Evolutionary conservation across 2,329 filamentous ascomycete genomes (phyloP).

Genomic region (Scolecobasidium constrictum): DNA sequence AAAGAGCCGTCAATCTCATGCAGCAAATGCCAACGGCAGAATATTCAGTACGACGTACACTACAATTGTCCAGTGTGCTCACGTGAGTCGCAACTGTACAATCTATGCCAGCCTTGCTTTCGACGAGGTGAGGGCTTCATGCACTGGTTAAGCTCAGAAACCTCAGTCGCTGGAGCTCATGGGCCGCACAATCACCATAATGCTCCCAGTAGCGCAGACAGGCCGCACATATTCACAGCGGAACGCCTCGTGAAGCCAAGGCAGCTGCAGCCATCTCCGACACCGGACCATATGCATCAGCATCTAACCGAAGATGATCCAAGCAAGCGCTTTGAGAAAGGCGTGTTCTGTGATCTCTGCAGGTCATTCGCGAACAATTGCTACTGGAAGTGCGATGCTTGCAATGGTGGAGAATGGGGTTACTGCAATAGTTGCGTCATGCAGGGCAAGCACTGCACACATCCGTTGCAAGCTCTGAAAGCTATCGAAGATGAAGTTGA

Average conservation of each 20-base stretch:
- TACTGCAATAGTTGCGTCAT: conserved; percentile 86
- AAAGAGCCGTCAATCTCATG: conserved; percentile 66
- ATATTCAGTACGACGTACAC: conserved; percentile 79
- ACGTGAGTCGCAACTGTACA: conserved; percentile 51
- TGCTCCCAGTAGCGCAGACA: conserved; percentile 27
- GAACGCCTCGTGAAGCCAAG: conserved; percentile 29
- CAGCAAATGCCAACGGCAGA: conserved; percentile 53
- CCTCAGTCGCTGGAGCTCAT: conserved; percentile 58
- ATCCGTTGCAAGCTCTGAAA: conserved; percentile 66
- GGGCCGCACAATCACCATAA: conserved; percentile 32
- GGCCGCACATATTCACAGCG: conserved; percentile 42
- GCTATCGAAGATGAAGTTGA: conserved; percentile 4
- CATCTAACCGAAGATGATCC: conserved; percentile 50
- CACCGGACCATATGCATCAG: conserved; percentile 13
- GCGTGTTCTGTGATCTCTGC: conserved; percentile 77
- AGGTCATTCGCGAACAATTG: conserved; percentile 64
- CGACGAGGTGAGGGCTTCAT: conserved; percentile 64
- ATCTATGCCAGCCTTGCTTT: conserved; percentile 75
- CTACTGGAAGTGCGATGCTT: conserved; percentile 80
- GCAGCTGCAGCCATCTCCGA: conserved; percentile 15
- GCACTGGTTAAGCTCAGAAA: conserved; percentile 82
- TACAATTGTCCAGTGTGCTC: conserved; percentile 69
- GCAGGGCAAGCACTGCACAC: conserved; percentile 68
- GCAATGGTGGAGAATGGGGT: conserved; percentile 91
- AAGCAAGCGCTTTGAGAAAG: conserved; percentile 56